phyloP scores from a whole-genome alignment of 768 basidiomycete genomes.

The Xerocomellus intermedius region DNA sequence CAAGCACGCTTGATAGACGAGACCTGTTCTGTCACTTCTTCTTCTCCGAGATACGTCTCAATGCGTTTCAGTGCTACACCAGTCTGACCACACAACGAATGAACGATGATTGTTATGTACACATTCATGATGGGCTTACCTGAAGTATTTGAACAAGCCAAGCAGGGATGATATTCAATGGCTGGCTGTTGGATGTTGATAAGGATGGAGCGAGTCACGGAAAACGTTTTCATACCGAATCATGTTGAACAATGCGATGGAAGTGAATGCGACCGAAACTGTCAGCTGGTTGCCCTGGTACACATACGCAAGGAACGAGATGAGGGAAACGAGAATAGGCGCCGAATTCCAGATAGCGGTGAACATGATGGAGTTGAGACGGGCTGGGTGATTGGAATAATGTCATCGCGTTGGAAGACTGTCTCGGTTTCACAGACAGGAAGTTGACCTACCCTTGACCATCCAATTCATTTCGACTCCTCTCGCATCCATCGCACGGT shows the following conservation, averaged over 20 bases:
- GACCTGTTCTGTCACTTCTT: slow-evolving; percentile 61
- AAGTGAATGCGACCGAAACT: slow-evolving; percentile 81
- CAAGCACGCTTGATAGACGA: slow-evolving; percentile 48
- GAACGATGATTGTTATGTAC: not conserved
- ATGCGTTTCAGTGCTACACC: slow-evolving; percentile 61
- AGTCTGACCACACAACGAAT: slow-evolving; percentile 34
- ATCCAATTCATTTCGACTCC: slow-evolving; percentile 74
- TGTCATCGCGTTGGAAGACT: too few species aligned
- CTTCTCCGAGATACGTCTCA: slow-evolving; percentile 57
- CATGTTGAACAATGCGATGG: slow-evolving; percentile 86
- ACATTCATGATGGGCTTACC: slow-evolving; percentile 14
- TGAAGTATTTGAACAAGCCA: slow-evolving; percentile 80
- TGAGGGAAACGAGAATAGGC: slow-evolving; percentile 77
- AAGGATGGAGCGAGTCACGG: not conserved
- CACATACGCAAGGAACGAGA: slow-evolving; percentile 76
- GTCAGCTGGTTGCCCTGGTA: slow-evolving; percentile 72
- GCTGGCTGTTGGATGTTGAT: slow-evolving; percentile 39
- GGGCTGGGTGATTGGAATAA: slow-evolving; percentile 39
- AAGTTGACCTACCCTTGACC: slow-evolving; percentile 52
- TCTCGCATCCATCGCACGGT: slow-evolving; percentile 46
- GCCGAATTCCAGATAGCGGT: slow-evolving; percentile 69
- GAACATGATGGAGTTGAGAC: slow-evolving; percentile 73
- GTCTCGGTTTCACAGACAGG: too few species aligned
- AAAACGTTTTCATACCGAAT: slow-evolving; percentile 46
- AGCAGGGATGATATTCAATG: slow-evolving; percentile 76